Conservation (phyloP, 2,329 filamentous ascomycete genomes). For the Aspergillus pseudonomiae region DNA sequence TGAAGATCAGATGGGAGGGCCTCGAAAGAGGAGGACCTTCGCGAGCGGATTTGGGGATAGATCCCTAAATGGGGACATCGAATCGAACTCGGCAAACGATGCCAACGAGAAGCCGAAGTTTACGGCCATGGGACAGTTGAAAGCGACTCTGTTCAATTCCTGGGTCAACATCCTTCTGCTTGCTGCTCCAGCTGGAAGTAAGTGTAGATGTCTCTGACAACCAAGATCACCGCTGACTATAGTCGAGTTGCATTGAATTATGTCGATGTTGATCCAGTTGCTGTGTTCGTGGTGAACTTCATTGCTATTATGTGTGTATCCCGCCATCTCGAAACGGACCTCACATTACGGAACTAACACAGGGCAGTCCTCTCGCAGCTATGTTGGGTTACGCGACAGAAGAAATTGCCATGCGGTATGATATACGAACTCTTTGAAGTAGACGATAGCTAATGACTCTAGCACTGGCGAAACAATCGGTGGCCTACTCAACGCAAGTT, state of each 20-base stretch:
- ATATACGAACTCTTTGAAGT: slow-evolving; percentile 35
- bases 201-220: slow-evolving; percentile 9
- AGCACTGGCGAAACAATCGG: slow-evolving; percentile 80
- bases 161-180: slow-evolving; percentile 85
- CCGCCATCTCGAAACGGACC: neutral
- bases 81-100: slow-evolving; percentile 16
- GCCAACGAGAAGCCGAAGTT: slow-evolving; percentile 35
- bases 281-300: slow-evolving; percentile 87
- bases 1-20: slow-evolving; percentile 16
- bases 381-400: slow-evolving; percentile 89
- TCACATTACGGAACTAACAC: neutral
- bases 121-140: slow-evolving; percentile 46
- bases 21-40: slow-evolving; percentile 31
- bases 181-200: slow-evolving; percentile 73
- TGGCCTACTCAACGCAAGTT: slow-evolving; percentile 85
- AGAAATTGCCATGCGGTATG: slow-evolving; percentile 67
- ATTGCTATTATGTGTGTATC: slow-evolving; percentile 72
- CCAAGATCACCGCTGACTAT: slow-evolving; percentile 9
- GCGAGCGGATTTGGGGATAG: slow-evolving; percentile 21
- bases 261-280: slow-evolving; percentile 60
- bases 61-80: slow-evolving; percentile 17
- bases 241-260: slow-evolving; percentile 67
- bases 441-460: neutral
- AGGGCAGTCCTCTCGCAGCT: slow-evolving; percentile 69
- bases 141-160: slow-evolving; percentile 75